phyloP scores from a whole-genome alignment of 176 grass and related monocot species.

The Oryza brachyantha region DNA sequence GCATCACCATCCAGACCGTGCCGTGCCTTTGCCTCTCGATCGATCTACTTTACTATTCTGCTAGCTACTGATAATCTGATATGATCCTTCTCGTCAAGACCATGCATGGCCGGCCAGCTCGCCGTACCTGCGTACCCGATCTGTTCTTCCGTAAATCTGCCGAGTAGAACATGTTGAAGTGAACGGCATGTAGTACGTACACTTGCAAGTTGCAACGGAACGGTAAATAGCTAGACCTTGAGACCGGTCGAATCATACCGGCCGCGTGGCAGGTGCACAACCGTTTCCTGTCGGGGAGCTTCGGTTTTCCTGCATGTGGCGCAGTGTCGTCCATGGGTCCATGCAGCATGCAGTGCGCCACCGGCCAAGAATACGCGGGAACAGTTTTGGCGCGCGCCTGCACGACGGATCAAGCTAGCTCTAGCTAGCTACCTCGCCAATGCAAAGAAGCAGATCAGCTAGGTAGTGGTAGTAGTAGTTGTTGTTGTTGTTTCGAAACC shows the following conservation, averaged over 20 bases:
- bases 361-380: constrained; percentile 19
- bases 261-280: neutral
- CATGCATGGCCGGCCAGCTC: neutral
- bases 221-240: neutral
- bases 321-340: constrained; percentile 14
- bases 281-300: constrained; percentile 24
- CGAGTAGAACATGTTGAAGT: neutral
- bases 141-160: neutral
- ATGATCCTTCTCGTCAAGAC: constrained; percentile 11
- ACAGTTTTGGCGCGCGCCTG: constrained; percentile 5
- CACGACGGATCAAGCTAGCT: neutral
- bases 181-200: neutral
- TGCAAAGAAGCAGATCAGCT: neutral
- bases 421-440: neutral
- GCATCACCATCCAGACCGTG: neutral
- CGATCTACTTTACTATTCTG: no score
- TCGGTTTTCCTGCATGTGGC: constrained; percentile 24
- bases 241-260: neutral
- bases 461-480: neutral
- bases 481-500: constrained; percentile 39
- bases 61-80: no score
- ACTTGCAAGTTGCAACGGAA: no score
- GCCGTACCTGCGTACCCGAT: neutral
- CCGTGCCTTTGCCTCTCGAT: neutral
- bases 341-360: neutral